Evolutionary conservation across 306 rosid species (phyloP), one percentile per base, ranked within the genome.

Genomic region (Vachellia pachyceras): DNA sequence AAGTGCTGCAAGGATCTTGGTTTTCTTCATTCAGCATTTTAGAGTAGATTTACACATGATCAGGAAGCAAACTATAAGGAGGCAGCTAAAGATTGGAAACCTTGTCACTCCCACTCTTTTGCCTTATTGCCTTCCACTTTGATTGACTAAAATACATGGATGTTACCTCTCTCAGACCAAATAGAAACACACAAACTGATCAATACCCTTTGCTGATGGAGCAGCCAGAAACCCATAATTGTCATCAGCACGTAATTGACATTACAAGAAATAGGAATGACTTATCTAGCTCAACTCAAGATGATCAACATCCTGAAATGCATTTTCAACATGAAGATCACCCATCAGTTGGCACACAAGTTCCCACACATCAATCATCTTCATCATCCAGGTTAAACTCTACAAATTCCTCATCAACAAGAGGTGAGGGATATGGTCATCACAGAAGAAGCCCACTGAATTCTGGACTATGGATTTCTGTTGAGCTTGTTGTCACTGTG

Each of bases 391-490:
- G 88, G 75, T 73, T 82, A 71, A 85, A 78, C 85, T 73, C 90
- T 71, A 88, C 89, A 79, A 89, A 80, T 80, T 85, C 93, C 17
- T 77, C 90, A 15, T 80, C 29, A 20, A 60, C 86, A 4, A 86
- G 90, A 81, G 85, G 90, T 36, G 94, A 89, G 18, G 91, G 92
- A 10, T 86, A 89, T 70, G 72, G 87, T 76, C 91, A 82, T 77
- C 94, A 76, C 69, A 77, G 88, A 46, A 86, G 97, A 82, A 86
- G 91, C 84, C 95, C 92, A 3, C 55, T 90, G 84, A 92, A 89
- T 79, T 89, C 97, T 37, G 97, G 90, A 60, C 82, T 92, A 50
- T 92, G 93, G 92, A 85, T 92, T 80, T 89, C 97, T 80, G 89
- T 91, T 77, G 92, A 89, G 80, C 80, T 89, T 61, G 50, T 84